phyloP scores from a whole-genome alignment of 225 moss, liverwort and hornwort genomes.

The Polytrichum formosum region DNA sequence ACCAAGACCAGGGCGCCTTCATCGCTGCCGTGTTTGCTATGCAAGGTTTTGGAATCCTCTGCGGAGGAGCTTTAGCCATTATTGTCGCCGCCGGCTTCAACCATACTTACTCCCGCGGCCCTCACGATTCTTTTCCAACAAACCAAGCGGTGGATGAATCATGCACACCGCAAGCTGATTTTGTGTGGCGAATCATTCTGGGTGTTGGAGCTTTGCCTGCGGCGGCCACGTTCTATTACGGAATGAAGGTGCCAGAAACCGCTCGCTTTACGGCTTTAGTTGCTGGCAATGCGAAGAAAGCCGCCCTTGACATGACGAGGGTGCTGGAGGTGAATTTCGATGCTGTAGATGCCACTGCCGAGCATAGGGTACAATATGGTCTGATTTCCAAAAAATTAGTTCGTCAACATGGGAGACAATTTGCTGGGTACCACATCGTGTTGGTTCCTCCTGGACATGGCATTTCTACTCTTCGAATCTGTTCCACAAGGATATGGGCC shows the following conservation, averaged over 20 bases:
- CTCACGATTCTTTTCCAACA: neutral
- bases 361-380: conserved; percentile 5
- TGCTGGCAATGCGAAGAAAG: conserved; percentile 5
- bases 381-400: conserved; percentile 3
- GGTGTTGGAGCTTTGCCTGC: conserved; percentile 9
- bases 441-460: neutral
- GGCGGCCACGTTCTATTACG: conserved; percentile 7
- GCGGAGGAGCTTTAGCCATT: conserved; percentile 1
- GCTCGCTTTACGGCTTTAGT: conserved; percentile 4
- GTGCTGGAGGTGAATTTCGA: conserved; percentile 1
- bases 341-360: neutral
- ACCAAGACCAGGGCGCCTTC: conserved; percentile 22
- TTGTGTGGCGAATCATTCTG: conserved; percentile 8
- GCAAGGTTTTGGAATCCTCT: conserved; percentile 8
- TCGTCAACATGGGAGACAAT: conserved; percentile 2
- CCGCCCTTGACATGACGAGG: conserved; percentile 7
- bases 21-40: conserved; percentile 12
- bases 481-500: conserved; percentile 10
- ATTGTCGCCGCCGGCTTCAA: conserved; percentile 7
- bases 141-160: conserved; percentile 1
- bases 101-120: neutral
- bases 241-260: conserved; percentile 12
- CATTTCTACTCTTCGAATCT: conserved; percentile 2
- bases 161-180: conserved; percentile 3
- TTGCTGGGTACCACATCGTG: conserved; percentile 2